Conservation (phyloP, 495 filamentous ascomycete species). For the Lasiosphaeria ovina region DNA sequence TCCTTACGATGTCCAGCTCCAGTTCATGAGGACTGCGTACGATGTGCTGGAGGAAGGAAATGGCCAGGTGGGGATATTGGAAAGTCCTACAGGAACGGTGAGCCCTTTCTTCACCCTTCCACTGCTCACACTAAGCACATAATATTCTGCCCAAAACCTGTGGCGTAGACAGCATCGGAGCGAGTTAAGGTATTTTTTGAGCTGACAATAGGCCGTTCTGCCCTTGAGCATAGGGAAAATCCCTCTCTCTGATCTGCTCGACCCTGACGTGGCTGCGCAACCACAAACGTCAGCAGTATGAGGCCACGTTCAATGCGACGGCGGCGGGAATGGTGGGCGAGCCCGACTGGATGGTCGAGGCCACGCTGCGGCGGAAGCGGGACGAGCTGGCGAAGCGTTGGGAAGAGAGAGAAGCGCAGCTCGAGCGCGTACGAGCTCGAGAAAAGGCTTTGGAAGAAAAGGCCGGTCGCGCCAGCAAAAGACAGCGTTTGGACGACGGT, state of each 20-base stretch:
- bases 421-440: slow-evolving; percentile 65
- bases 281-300: slow-evolving; percentile 67
- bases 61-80: slow-evolving; percentile 82
- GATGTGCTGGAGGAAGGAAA: slow-evolving; percentile 72
- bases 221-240: slow-evolving; percentile 70
- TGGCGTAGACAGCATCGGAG: too few relatives aligned
- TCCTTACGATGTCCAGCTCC: slow-evolving; percentile 84
- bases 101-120: slow-evolving; percentile 17
- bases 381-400: slow-evolving; percentile 63
- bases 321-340: slow-evolving; percentile 62
- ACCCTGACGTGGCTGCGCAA: slow-evolving; percentile 91
- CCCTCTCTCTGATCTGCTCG: slow-evolving; percentile 88
- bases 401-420: slow-evolving; percentile 66
- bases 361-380: slow-evolving; percentile 62
- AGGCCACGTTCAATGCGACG: slow-evolving; percentile 40
- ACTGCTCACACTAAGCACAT: background rate
- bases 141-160: too few relatives aligned
- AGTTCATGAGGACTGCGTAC: slow-evolving; percentile 90
- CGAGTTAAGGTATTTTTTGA: too few relatives aligned
- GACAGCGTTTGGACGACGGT: slow-evolving; percentile 21
- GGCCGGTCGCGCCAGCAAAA: slow-evolving; percentile 31
- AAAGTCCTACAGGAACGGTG: slow-evolving; percentile 83
- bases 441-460: slow-evolving; percentile 61
- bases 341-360: slow-evolving; percentile 86
- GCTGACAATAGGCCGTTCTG: background rate